A percentile compares a stretch with the other conserved stretches of the same genome.
Evolutionary conservation across 2,329 filamentous ascomycete genomes (phyloP).

Genomic region (Neopestalotiopsis sp.): DNA sequence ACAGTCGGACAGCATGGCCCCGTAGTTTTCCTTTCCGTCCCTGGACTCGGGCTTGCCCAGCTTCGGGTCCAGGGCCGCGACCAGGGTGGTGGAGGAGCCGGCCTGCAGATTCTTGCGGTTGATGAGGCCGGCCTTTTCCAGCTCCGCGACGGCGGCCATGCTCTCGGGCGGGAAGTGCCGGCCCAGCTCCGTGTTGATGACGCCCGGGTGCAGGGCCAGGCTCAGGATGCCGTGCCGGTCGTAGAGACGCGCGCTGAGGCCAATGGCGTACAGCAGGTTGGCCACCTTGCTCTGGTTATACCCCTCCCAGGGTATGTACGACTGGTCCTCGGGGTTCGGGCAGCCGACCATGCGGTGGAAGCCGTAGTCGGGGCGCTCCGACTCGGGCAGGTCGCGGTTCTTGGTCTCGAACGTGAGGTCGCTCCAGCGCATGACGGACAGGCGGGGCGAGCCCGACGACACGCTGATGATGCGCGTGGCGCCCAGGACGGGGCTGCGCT

Average conservation of each 20-base stretch:
- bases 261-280: conserved; percentile 40
- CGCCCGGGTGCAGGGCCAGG: conserved; percentile 39
- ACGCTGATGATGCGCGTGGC: conserved; percentile 28
- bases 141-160: conserved; percentile 26
- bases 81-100: conserved; percentile 47
- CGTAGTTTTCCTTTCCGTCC: conserved; percentile 39
- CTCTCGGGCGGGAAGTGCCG: conserved; percentile 26
- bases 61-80: conserved; percentile 48
- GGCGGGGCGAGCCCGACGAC: conserved; percentile 23
- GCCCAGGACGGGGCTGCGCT: conserved; percentile 13
- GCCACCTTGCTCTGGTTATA: conserved; percentile 43
- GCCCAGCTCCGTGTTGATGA: conserved; percentile 39
- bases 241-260: conserved; percentile 33
- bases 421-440: conserved; percentile 39
- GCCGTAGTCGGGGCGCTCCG: conserved; percentile 37
- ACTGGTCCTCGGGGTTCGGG: conserved; percentile 28
- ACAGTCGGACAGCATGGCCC: conserved; percentile 37
- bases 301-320: conserved; percentile 37
- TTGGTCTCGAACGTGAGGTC: conserved; percentile 41
- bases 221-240: conserved; percentile 40
- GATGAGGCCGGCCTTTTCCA: conserved; percentile 25
- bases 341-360: conserved; percentile 30
- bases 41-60: conserved; percentile 28
- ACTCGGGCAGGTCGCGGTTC: conserved; percentile 38
- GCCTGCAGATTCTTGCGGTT: conserved; percentile 43